These are phyloP conservation scores for Colletotrichum lini DNA, from an alignment of 2,329 filamentous ascomycete species.

Conservation along the genomic window DNA sequence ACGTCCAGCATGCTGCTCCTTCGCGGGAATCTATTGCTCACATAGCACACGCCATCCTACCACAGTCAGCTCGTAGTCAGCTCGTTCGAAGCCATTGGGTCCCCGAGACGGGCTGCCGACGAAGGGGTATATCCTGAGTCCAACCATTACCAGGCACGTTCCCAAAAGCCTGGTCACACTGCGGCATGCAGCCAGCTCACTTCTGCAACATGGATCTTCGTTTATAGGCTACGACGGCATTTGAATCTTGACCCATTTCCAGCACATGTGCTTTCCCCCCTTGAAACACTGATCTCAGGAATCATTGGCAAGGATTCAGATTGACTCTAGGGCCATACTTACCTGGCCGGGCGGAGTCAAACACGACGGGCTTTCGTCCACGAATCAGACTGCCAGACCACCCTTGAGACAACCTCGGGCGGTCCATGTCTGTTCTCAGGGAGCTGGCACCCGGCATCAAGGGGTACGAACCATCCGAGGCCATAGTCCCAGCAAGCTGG, in stretches of 20 bases:
- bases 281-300: conserved; percentile 6
- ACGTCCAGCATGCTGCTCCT: conserved; percentile 15
- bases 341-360: neutral
- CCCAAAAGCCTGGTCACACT: conserved; percentile 26
- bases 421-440: neutral
- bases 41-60: conserved; percentile 16
- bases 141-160: neutral
- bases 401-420: neutral
- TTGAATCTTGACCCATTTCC: conserved; percentile 1
- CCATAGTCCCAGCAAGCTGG: conserved; percentile 19
- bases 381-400: neutral
- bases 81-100: neutral
- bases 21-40: conserved; percentile 22
- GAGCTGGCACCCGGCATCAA: neutral
- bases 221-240: conserved; percentile 7
- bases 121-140: neutral
- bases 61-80: neutral
- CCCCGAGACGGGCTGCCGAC: neutral
- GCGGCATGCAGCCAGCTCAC: conserved; percentile 21
- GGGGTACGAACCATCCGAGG: neutral
- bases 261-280: conserved; percentile 1
- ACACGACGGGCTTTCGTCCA: neutral
- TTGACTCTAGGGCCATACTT: neutral
- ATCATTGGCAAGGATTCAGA: neutral
- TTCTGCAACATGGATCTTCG: conserved; percentile 18